A percentile compares a stretch with the other conserved stretches of the same genome.
These are phyloP conservation scores for Talaromyces adpressus DNA, from an alignment of 495 filamentous ascomycete species.

Conservation along the genomic window DNA sequence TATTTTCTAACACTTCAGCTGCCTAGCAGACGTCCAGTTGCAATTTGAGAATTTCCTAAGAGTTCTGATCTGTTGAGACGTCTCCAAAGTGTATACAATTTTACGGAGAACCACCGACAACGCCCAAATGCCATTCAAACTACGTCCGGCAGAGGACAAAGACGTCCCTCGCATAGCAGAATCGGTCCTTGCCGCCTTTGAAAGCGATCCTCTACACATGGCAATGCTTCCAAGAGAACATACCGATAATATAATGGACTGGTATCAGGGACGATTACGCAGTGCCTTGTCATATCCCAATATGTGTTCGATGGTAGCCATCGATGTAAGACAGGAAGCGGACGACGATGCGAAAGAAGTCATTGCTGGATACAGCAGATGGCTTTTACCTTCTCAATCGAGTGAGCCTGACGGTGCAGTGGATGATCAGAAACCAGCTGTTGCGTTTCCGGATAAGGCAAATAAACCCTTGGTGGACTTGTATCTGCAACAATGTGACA, in stretches of 20 bases:
- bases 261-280: neutral
- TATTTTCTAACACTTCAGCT: too few relatives aligned
- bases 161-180: neutral
- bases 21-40: too few relatives aligned
- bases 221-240: neutral
- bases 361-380: neutral
- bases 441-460: neutral
- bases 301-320: neutral
- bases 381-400: neutral
- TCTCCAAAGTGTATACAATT: too few relatives aligned
- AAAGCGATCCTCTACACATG: neutral
- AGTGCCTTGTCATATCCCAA: neutral
- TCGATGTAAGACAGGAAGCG: neutral
- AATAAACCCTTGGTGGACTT: neutral
- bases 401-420: neutral
- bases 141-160: neutral
- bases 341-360: neutral
- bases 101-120: too few relatives aligned
- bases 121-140: neutral
- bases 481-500: neutral
- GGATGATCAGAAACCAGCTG: neutral
- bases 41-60: too few relatives aligned
- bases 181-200: neutral
- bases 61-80: too few relatives aligned
- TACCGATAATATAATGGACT: neutral